Percentiles rank a stretch among this genome's conserved stretches.
Conservation (phyloP, 306 rosid genomes). For the Biancaea sappan region DNA sequence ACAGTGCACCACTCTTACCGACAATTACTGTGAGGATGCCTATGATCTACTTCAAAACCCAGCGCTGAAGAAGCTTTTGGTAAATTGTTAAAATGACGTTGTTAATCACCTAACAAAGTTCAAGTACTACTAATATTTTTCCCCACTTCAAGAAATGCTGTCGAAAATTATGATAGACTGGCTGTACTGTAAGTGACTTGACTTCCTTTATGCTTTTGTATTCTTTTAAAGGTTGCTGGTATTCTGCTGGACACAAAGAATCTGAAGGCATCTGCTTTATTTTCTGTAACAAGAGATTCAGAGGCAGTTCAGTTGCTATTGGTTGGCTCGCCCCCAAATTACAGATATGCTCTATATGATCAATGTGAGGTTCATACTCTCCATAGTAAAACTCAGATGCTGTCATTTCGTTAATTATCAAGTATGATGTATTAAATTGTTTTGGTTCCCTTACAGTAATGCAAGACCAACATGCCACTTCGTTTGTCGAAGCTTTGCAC, state of each 20-base stretch:
- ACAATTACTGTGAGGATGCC: constrained; percentile 89
- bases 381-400: constrained; percentile 22
- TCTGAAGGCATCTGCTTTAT: constrained; percentile 51
- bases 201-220: constrained; percentile 26
- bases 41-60: constrained; percentile 80
- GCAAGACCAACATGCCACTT: constrained; percentile 56
- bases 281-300: constrained; percentile 81
- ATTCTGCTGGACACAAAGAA: constrained; percentile 82
- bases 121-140: neutral
- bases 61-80: constrained; percentile 81
- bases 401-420: constrained; percentile 13
- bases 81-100: constrained; percentile 29
- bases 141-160: neutral
- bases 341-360: constrained; percentile 67
- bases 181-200: constrained; percentile 9
- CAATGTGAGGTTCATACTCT: constrained; percentile 50
- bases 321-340: constrained; percentile 68
- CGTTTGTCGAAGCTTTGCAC: constrained; percentile 65
- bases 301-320: constrained; percentile 85
- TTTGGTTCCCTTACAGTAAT: constrained; percentile 56
- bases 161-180: neutral
- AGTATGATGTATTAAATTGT: constrained; percentile 11
- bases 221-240: constrained; percentile 75
- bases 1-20: constrained; percentile 82
- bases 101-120: neutral